These are phyloP conservation scores for Juglanconis oblonga DNA, from an alignment of 2,329 filamentous ascomycete species.

Conservation along the genomic window DNA sequence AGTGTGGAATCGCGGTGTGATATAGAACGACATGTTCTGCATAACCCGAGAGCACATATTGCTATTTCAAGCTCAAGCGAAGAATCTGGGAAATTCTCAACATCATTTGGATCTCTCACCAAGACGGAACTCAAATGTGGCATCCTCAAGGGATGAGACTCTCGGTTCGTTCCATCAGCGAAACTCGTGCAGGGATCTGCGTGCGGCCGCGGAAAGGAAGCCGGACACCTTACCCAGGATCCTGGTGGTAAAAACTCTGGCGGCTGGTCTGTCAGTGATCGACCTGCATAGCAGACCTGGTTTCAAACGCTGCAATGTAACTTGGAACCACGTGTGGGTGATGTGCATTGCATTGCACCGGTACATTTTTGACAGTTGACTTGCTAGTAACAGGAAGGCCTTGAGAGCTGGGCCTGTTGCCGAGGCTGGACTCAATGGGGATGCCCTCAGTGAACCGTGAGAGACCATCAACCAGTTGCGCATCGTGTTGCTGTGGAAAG, in stretches of 20 bases:
- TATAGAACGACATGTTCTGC: too few species aligned
- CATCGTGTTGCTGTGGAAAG: neutral
- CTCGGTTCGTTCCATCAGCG: conserved; percentile 2
- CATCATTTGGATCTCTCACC: neutral
- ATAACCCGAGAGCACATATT: too few species aligned
- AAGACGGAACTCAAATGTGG: neutral
- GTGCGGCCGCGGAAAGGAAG: conserved; percentile 7
- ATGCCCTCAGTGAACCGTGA: neutral
- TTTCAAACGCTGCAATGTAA: conserved; percentile 13
- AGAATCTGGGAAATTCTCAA: neutral
- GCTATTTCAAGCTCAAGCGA: too few species aligned
- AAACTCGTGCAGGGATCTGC: conserved; percentile 1
- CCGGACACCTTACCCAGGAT: conserved; percentile 15
- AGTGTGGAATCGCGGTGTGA: too few species aligned
- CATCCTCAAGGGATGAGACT: neutral
- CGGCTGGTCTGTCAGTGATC: conserved; percentile 6
- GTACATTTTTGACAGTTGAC: neutral
- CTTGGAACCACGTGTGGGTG: conserved; percentile 13
- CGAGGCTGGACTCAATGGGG: neutral
- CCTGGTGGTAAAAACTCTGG: conserved; percentile 2
- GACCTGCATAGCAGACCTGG: conserved; percentile 1
- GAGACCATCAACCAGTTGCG: neutral
- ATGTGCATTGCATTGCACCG: neutral
- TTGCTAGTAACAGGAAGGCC: neutral
- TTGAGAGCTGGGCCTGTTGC: neutral